phyloP scores from a whole-genome alignment of 176 grass and related monocot genomes.

The Rhynchospora pubera region DNA sequence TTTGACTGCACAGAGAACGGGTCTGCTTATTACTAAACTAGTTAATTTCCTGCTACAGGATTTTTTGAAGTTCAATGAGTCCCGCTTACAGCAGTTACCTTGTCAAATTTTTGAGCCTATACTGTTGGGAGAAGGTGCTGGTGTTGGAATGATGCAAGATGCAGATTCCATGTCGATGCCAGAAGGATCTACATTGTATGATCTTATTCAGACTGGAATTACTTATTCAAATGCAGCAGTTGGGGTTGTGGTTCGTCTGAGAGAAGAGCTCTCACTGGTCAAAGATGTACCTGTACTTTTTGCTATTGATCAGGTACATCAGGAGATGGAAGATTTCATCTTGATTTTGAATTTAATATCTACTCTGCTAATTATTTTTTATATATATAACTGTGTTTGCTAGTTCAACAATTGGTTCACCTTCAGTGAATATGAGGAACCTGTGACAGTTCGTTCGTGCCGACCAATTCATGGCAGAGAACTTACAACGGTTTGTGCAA shows the following conservation, averaged over 20 bases:
- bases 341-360: constrained; percentile 11
- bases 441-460: constrained; percentile 60
- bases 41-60: constrained; percentile 34
- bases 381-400: background rate
- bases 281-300: constrained; percentile 87
- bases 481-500: constrained; percentile 64
- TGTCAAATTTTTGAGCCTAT: constrained; percentile 85
- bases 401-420: constrained; percentile 99
- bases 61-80: constrained; percentile 90
- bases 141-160: constrained; percentile 77
- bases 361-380: background rate
- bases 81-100: constrained; percentile 54
- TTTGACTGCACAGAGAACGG: background rate
- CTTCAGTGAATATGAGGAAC: constrained; percentile 89
- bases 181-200: constrained; percentile 83
- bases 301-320: constrained; percentile 86
- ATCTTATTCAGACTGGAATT: constrained; percentile 99
- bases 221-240: constrained; percentile 65
- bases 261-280: constrained; percentile 74
- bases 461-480: constrained; percentile 80
- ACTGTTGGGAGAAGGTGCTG: constrained; percentile 86
- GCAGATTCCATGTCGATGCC: constrained; percentile 86
- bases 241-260: constrained; percentile 67
- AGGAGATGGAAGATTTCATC: constrained; percentile 18
- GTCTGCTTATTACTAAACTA: background rate